Conservation (phyloP, 768 basidiomycete genomes). For the Solioccasus polychromus region DNA sequence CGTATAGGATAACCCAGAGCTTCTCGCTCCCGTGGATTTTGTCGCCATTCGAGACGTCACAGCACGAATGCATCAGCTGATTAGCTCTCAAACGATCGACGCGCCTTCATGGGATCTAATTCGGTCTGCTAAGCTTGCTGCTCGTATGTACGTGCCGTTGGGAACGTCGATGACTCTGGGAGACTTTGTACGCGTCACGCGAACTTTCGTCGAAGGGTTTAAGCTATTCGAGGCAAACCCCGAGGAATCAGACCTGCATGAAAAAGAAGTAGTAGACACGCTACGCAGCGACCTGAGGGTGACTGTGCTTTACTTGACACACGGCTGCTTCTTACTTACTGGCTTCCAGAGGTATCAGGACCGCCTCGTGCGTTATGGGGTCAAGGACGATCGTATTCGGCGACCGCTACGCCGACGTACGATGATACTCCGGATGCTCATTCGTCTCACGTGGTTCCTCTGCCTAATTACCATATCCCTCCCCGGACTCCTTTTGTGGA, state of each 20-base stretch:
- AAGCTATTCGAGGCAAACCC: conserved; percentile 39
- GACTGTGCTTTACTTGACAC: not conserved
- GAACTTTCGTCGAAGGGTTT: conserved; percentile 76
- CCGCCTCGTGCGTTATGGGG: conserved; percentile 57
- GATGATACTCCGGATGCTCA: conserved; percentile 60
- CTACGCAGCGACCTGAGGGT: conserved; percentile 63
- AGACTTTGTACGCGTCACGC: conserved; percentile 74
- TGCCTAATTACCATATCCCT: conserved; percentile 63
- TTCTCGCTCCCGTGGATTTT: conserved; percentile 66
- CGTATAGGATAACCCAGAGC: conserved; percentile 62
- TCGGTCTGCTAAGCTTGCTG: conserved; percentile 71
- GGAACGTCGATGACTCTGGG: conserved; percentile 84
- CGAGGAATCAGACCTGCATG: conserved; percentile 23
- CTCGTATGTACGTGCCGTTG: conserved; percentile 82
- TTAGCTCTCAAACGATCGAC: conserved; percentile 76
- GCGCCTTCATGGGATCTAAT: conserved; percentile 83
- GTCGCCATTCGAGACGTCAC: conserved; percentile 59
- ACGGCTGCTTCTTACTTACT: conserved; percentile 1
- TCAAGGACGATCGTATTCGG: conserved; percentile 86
- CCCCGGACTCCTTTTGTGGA: conserved; percentile 80
- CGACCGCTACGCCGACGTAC: conserved; percentile 52
- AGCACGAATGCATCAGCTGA: conserved; percentile 58
- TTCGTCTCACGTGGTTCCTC: conserved; percentile 63
- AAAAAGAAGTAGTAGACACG: conserved; percentile 29
- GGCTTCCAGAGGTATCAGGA: conserved; percentile 66